Base-by-base conservation (phyloP, 177 flowering plant genomes). In the Vitis hybrid region DNA sequence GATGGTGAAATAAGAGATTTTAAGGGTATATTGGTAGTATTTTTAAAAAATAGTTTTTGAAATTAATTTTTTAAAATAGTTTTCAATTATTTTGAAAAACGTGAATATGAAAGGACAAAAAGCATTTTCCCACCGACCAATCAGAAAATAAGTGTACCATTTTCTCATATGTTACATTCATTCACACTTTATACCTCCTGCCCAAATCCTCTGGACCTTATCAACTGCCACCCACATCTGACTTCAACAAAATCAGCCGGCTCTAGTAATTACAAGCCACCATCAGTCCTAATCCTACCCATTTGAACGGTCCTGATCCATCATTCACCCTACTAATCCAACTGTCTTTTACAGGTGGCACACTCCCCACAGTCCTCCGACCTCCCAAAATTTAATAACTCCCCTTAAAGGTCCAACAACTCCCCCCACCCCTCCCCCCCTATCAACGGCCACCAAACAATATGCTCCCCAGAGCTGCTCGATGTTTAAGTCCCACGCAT, bases 401-500 rank as follows among this genome's bases (percentile, higher is more conserved):
- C 10, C 60, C 21, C 60, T 16, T 56, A 6, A 3, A 5, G 22
- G 10, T 14, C 45, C 48, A 29, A 31, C 12, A 10, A 22, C 31
- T 10, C 14, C n/a, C 33, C 33, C 14, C 62, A 26, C 57, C 66
- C 18, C 14, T 45, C 0, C 12, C 29, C 10, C 3, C 49, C 14
- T 0, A 29, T 26, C 60, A 72, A 51, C 61, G 66, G 65, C 13
- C 48, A 22, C 29, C 1, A 9, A 0, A 0, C 21, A 16, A 18
- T 48, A 3, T 10, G 15, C 12, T 19, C 0, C 3, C 19, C 2
- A 45, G 62, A 61, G 16, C 31, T 68, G 72, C 66, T 68, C 64
- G 72, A 64, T 14, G 45, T 58, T 64, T 74, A 74, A 74, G 58
- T 1, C 13, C 67, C 66, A 31, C n/a, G 45, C 66, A 11, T 66